These are phyloP conservation scores for Salix exigua DNA, from an alignment of 345 rosid genomes.

Conservation along the genomic window DNA sequence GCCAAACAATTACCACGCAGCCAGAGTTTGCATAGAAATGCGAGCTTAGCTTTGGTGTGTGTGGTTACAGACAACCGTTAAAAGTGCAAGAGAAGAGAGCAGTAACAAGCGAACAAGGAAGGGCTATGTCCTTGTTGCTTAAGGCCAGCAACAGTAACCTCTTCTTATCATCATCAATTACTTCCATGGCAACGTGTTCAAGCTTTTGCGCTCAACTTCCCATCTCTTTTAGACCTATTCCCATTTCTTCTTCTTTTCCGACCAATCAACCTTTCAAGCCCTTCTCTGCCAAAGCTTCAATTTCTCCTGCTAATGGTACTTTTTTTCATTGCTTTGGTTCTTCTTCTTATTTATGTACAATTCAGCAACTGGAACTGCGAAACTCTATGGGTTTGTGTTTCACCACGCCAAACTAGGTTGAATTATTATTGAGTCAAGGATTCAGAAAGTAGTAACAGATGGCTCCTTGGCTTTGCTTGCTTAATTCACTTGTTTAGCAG, in stretches of 20 bases:
- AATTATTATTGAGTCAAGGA: too few relatives aligned
- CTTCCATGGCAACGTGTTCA: slow-evolving; percentile 60
- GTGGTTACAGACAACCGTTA: not conserved
- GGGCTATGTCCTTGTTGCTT: slow-evolving; percentile 12
- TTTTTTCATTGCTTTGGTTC: not conserved
- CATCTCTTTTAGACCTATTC: slow-evolving; percentile 32
- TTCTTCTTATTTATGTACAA: not conserved
- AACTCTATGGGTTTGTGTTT: not conserved
- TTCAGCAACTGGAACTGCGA: not conserved
- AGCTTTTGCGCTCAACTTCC: slow-evolving; percentile 59
- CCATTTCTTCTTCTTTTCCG: slow-evolving; percentile 36
- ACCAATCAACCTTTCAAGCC: slow-evolving; percentile 34
- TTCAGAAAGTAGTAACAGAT: too few relatives aligned
- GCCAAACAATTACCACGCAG: not conserved
- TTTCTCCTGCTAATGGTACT: slow-evolving; percentile 38
- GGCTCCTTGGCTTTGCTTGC: too few relatives aligned
- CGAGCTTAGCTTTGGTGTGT: not conserved
- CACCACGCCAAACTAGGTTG: too few relatives aligned
- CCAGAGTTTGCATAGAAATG: not conserved
- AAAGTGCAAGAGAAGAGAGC: not conserved
- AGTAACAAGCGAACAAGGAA: too few relatives aligned
- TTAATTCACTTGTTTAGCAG: not conserved
- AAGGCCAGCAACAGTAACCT: slow-evolving; percentile 6
- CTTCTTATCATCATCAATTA: slow-evolving; percentile 32
- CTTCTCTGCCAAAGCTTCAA: slow-evolving; percentile 50